Conservation (phyloP, 306 rosid genomes). For the Hippophae tibetana region DNA sequence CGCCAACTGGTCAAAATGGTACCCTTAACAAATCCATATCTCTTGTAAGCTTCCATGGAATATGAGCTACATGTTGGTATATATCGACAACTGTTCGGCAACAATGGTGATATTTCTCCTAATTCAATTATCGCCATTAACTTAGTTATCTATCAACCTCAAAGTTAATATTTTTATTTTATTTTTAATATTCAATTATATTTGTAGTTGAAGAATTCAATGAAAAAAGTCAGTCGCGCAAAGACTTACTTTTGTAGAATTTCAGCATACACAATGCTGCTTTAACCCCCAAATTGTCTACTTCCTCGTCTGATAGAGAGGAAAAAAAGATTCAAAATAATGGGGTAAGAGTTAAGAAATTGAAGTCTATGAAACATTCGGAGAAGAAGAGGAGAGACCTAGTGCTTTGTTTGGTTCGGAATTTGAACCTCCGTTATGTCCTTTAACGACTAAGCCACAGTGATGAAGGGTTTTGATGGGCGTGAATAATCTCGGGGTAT, state of each 20-base stretch:
- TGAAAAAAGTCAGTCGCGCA: background rate
- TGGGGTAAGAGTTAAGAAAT: background rate
- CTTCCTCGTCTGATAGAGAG: constrained; percentile 32
- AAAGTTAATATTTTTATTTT: background rate
- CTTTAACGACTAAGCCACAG: constrained; percentile 15
- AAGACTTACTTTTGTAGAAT: constrained; percentile 63
- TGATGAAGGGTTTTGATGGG: constrained; percentile 15
- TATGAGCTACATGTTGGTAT: constrained; percentile 89
- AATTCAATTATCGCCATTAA: background rate
- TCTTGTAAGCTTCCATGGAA: constrained; percentile 92
- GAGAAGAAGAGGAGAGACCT: constrained; percentile 28
- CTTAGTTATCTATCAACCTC: background rate
- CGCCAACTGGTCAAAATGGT: constrained; percentile 74
- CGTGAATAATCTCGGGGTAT: background rate
- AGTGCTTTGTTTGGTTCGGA: constrained; percentile 29
- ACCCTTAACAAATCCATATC: constrained; percentile 69
- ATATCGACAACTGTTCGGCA: constrained; percentile 76
- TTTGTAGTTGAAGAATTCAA: background rate
- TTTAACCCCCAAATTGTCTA: constrained; percentile 47
- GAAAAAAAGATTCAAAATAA: background rate
- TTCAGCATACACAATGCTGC: constrained; percentile 52
- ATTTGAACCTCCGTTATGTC: constrained; percentile 21
- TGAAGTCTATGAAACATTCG: background rate
- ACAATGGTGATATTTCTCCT: constrained; percentile 88
- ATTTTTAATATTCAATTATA: background rate